These are phyloP conservation scores for Strobilomyces confusus DNA, from an alignment of 768 basidiomycete species.

Conservation along the genomic window DNA sequence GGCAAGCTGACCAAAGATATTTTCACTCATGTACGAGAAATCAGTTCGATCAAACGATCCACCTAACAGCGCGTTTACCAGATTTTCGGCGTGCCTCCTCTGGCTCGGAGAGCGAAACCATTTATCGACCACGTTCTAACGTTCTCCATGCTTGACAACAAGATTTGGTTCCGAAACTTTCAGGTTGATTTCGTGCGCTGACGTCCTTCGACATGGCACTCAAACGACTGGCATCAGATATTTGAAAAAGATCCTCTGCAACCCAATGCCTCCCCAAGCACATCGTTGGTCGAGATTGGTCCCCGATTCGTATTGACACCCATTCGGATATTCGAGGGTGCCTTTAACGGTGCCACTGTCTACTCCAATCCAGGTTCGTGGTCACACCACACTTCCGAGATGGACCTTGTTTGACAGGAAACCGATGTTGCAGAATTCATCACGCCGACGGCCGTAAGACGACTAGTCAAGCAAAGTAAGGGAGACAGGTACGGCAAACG, in stretches of 20 bases:
- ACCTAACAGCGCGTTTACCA: slow-evolving; percentile 30
- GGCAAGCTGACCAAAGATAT: slow-evolving; percentile 86
- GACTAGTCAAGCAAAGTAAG: slow-evolving; percentile 61
- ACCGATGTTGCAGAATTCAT: slow-evolving; percentile 68
- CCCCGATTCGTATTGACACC: slow-evolving; percentile 97
- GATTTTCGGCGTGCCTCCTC: slow-evolving; percentile 94
- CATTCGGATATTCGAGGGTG: slow-evolving; percentile 97
- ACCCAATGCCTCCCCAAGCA: slow-evolving; percentile 80
- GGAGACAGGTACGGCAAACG: slow-evolving; percentile 79
- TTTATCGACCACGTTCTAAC: slow-evolving; percentile 98
- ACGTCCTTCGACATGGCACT: background rate
- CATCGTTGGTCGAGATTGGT: slow-evolving; percentile 92
- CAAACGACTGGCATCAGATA: slow-evolving; percentile 50
- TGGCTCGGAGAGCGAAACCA: slow-evolving; percentile 89
- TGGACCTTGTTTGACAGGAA: background rate
- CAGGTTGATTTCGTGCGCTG: slow-evolving; percentile 54
- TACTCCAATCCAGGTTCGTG: slow-evolving; percentile 88
- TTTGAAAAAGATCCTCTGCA: slow-evolving; percentile 91
- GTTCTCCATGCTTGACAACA: slow-evolving; percentile 91
- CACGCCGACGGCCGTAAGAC: slow-evolving; percentile 79
- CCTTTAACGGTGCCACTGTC: slow-evolving; percentile 91
- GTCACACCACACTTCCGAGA: background rate
- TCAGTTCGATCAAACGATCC: background rate
- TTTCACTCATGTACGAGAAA: slow-evolving; percentile 75
- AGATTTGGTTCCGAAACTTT: slow-evolving; percentile 99